Evolutionary conservation across 805 yeast genomes (phyloP), one percentile per base, ranked within the genome.

Genomic region (Kuraishia cidri): DNA sequence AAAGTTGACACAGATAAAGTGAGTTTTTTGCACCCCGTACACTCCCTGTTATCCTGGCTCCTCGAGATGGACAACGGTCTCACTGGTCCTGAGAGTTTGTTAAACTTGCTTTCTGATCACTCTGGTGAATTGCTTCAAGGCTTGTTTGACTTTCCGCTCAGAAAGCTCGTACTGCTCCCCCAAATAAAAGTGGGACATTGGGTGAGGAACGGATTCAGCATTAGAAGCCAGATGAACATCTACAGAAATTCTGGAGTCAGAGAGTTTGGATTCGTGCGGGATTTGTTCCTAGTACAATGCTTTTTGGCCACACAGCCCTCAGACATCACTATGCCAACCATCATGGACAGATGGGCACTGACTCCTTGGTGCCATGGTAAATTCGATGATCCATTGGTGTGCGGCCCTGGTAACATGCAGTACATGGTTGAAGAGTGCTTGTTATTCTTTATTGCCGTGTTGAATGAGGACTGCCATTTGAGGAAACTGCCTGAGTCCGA

Each of bases 131-230:
- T 44, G n/a, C 8, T 22, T 36, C 36, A 48, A 31, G 53, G 46
- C 8, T 46, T 80, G 5, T 70, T 80, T 41, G 95, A 86, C 41
- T 78, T 81, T 40, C 81, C 96, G 0, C 52, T 92, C 14, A 65
- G 94, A 36, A 79, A 88, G 0, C 48, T 86, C 19, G 95, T 84
- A 0, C 54, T 84, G 6, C 56, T 85, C 41, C 75, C 95, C 0
- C 97, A 92, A 46, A 82, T 90, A 6, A 79, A 84, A 38, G 76
- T 82, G 0, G 96, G 96, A 0, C 70, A 81, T 36, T 90, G 97
- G 97, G 96, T 90, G 0, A 70, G 97, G 46, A 90, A 90, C 54
- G 98, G 98, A 0, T 69, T 74, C 37, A 79, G 88, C 26, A 76
- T 86, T 4, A 66, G 81, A 26, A 75, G 78, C 17, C 97, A 90